A percentile compares a stretch with the other conserved stretches of the same genome.
Conservation (phyloP, 2,329 filamentous ascomycete genomes). For the Cladorrhinum sp. region DNA sequence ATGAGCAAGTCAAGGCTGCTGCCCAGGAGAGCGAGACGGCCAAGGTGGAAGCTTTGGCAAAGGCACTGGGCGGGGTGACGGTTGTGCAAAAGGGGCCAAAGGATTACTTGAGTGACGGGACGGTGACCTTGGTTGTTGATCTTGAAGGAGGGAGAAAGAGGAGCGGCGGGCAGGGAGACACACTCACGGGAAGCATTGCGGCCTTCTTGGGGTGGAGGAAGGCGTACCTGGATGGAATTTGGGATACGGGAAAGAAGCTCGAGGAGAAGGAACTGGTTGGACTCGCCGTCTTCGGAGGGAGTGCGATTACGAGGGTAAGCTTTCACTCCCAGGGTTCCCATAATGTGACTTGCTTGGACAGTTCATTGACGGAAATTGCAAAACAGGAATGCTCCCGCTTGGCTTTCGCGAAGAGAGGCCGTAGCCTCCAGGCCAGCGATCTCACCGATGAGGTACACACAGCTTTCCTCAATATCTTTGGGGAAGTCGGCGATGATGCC, state of each 20-base stretch:
- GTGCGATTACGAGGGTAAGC: constrained; percentile 75
- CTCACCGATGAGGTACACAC: constrained; percentile 84
- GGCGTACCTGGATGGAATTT: constrained; percentile 80
- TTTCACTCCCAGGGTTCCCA: background rate
- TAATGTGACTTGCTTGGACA: background rate
- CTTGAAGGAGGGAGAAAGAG: constrained; percentile 80
- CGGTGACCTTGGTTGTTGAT: constrained; percentile 71
- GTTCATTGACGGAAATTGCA: background rate
- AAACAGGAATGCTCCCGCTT: constrained; percentile 73
- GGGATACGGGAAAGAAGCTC: constrained; percentile 54
- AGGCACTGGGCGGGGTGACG: constrained; percentile 79
- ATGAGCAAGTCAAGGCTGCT: constrained; percentile 43
- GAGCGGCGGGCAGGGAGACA: constrained; percentile 93
- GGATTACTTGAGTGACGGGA: constrained; percentile 81
- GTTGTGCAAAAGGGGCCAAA: constrained; percentile 83
- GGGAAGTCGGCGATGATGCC: constrained; percentile 54
- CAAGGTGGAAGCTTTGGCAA: constrained; percentile 64
- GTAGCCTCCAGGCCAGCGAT: constrained; percentile 88
- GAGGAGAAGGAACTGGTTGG: constrained; percentile 57
- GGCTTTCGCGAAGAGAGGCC: constrained; percentile 80
- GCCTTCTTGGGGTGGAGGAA: constrained; percentile 86
- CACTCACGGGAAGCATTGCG: constrained; percentile 82
- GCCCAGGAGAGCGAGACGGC: constrained; percentile 40
- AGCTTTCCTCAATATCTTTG: constrained; percentile 77
- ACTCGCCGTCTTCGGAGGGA: constrained; percentile 81